Percentiles rank a stretch among this genome's conserved stretches.
These are phyloP conservation scores for Diutina neorugosa DNA, from an alignment of 1,139 yeast genomes.

Conservation along the genomic window DNA sequence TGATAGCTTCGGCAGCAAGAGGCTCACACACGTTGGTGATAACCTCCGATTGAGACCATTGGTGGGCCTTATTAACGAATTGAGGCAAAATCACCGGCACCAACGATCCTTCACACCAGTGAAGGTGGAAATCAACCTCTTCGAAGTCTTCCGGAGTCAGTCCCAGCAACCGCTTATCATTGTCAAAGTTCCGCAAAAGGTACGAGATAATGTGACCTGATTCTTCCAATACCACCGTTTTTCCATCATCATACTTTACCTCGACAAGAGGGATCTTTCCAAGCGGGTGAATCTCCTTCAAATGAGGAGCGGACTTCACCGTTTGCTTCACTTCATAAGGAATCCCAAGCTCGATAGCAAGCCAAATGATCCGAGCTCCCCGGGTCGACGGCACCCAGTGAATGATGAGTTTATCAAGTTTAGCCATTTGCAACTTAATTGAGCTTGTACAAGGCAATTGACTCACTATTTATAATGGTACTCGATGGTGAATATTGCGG, in stretches of 20 bases:
- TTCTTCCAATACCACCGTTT: background rate
- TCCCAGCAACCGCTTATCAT: slow-evolving; percentile 20
- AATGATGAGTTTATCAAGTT: background rate
- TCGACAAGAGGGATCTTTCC: background rate
- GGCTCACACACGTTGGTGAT: background rate
- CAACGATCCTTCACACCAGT: slow-evolving; percentile 46
- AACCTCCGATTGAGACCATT: background rate
- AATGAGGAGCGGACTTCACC: background rate
- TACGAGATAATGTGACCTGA: slow-evolving; percentile 35
- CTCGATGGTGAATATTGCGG: background rate
- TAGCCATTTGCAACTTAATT: background rate
- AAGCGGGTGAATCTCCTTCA: background rate
- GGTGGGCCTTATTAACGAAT: background rate
- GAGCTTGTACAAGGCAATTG: background rate
- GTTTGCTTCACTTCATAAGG: slow-evolving; percentile 8
- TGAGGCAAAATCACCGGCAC: background rate
- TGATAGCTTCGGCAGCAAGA: background rate
- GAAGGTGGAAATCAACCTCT: slow-evolving; percentile 38
- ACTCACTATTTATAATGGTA: background rate
- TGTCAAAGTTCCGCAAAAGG: slow-evolving; percentile 29
- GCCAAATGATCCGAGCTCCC: slow-evolving; percentile 9
- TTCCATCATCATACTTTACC: background rate
- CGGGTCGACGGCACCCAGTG: background rate
- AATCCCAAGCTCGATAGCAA: slow-evolving; percentile 8
- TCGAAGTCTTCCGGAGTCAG: slow-evolving; percentile 19